Evolutionary conservation across 2,329 filamentous ascomycete genomes (phyloP).

Genomic region (Claviceps africana): DNA sequence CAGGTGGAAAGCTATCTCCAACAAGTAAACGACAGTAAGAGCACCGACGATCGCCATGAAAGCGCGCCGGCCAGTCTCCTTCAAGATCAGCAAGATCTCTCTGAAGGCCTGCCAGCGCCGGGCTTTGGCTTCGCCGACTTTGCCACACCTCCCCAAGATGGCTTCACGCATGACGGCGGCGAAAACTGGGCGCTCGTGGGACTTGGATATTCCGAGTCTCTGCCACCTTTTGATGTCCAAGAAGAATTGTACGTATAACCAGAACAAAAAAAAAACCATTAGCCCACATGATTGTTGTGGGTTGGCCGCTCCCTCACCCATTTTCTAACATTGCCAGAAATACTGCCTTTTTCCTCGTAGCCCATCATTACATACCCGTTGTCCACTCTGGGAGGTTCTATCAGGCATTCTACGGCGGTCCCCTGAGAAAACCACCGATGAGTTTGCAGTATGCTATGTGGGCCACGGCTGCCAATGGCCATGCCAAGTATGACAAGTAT

Average conservation of each 20-base stretch:
- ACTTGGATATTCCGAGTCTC: conserved; percentile 65
- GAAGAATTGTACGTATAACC: conserved; percentile 59
- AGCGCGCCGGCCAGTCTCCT: conserved; percentile 7
- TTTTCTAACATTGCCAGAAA: conserved; percentile 33
- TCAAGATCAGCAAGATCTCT: background rate
- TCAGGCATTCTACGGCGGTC: conserved; percentile 55
- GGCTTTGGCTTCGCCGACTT: conserved; percentile 8
- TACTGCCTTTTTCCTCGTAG: conserved; percentile 58
- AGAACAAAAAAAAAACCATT: background rate
- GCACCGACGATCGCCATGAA: conserved; percentile 6
- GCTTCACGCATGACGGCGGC: conserved; percentile 5
- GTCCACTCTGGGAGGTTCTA: conserved; percentile 66
- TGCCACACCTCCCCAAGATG: conserved; percentile 5
- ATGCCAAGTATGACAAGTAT: conserved; percentile 57
- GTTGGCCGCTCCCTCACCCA: background rate
- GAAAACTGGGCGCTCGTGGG: conserved; percentile 43
- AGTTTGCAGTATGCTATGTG: conserved; percentile 79
- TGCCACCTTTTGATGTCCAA: conserved; percentile 66
- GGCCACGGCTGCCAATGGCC: conserved; percentile 59
- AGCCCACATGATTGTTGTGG: background rate
- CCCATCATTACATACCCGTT: conserved; percentile 60
- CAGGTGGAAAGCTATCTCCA: conserved; percentile 73
- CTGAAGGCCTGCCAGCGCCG: conserved; percentile 5
- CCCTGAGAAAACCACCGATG: conserved; percentile 66
- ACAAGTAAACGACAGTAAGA: conserved; percentile 36